Evolutionary conservation across 2,329 filamentous ascomycete genomes (phyloP).

Genomic region (Colletotrichum sp.): DNA sequence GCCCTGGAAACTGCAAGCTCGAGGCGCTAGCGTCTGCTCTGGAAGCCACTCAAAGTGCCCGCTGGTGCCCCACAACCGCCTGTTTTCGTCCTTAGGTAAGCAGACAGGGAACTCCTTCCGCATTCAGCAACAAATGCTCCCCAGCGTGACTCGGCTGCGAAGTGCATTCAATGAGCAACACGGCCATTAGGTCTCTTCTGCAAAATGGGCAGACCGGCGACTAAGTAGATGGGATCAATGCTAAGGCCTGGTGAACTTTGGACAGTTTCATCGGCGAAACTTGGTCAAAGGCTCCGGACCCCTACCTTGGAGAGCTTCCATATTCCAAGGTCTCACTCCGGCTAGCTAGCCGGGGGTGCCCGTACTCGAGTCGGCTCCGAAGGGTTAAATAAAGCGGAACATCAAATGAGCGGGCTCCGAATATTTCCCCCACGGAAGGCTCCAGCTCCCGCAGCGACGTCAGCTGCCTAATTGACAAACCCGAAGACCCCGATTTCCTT

Average conservation of each 20-base stretch:
- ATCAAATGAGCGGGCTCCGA: slow-evolving; percentile 19
- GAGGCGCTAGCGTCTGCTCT: not conserved
- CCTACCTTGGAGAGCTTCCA: not conserved
- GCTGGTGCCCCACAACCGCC: not conserved
- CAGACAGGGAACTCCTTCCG: not conserved
- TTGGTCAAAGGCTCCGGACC: not conserved
- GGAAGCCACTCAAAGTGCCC: not conserved
- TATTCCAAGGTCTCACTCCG: not conserved
- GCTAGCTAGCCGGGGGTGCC: not conserved
- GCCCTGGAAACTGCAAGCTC: slow-evolving; percentile 6
- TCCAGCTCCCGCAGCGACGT: not conserved
- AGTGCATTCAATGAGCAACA: not conserved
- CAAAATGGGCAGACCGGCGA: not conserved
- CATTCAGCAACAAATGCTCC: not conserved
- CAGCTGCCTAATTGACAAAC: not conserved
- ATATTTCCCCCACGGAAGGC: not conserved
- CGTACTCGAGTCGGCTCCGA: slow-evolving; percentile 10
- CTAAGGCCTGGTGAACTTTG: not conserved
- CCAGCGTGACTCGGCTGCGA: not conserved
- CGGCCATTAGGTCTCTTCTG: not conserved
- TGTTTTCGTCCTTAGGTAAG: slow-evolving; percentile 3
- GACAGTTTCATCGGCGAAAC: not conserved
- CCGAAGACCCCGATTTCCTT: not conserved
- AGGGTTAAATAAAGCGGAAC: slow-evolving; percentile 3
- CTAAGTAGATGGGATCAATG: not conserved